A percentile compares a stretch with the other conserved stretches of the same genome.
phyloP scores from a whole-genome alignment of 306 rosid species.

The Crotalaria pallida region DNA sequence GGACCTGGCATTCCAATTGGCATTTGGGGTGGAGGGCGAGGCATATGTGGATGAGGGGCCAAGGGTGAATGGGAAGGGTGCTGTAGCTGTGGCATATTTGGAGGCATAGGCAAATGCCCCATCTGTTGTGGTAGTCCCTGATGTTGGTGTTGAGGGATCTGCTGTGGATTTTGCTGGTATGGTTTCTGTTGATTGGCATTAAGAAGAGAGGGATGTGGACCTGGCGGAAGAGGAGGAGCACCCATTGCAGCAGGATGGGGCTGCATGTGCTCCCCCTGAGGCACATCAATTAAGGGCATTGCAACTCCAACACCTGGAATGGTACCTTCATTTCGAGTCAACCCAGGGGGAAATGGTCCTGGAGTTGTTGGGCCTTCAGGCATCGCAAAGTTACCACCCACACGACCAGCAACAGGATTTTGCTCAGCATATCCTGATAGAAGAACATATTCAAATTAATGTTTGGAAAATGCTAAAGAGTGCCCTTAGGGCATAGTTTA shows the following conservation, averaged over 20 bases:
- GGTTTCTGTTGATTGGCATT: conserved; percentile 78
- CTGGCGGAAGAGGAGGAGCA: conserved; percentile 98
- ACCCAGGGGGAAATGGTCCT: conserved; percentile 81
- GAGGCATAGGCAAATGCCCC: conserved; percentile 68
- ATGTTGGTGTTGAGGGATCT: conserved; percentile 77
- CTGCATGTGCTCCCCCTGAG: conserved; percentile 84
- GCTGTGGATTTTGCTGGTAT: conserved; percentile 84
- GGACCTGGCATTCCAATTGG: conserved; percentile 76
- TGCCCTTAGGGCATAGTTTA: too few species aligned
- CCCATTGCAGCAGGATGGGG: conserved; percentile 71
- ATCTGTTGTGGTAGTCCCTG: conserved; percentile 70
- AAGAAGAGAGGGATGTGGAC: conserved; percentile 98
- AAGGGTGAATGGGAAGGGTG: conserved; percentile 88
- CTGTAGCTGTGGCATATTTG: conserved; percentile 80
- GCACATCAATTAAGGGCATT: conserved; percentile 76
- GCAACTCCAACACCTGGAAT: conserved; percentile 98
- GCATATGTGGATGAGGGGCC: conserved; percentile 77
- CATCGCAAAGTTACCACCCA: conserved; percentile 56
- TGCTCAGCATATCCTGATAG: conserved; percentile 80
- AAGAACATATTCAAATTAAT: conserved; percentile 15
- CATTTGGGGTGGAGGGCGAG: conserved; percentile 89
- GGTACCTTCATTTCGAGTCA: conserved; percentile 87
- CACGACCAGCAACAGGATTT: conserved; percentile 66
- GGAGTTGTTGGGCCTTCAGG: conserved; percentile 90
- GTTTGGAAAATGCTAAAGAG: too few species aligned